Base-by-base conservation (phyloP, 345 rosid genomes). In the Cardamine resedifolia region DNA sequence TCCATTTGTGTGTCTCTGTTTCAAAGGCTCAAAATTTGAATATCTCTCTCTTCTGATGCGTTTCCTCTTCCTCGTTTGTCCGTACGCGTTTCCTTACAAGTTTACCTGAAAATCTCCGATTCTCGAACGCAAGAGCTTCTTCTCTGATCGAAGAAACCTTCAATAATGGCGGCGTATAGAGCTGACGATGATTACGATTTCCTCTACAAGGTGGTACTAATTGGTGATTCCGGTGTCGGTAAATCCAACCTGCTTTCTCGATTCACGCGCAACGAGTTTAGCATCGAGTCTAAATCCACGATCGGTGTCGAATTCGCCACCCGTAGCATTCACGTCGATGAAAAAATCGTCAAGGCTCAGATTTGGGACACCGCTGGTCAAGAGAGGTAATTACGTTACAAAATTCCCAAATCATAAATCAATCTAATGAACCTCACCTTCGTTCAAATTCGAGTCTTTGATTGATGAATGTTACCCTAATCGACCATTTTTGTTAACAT, bases 321-420 rank as follows among this genome's bases (percentile, higher is more conserved):
- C 72, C 81, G 90, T 47, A 90, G 90, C 73, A 80, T 90, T 64
- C 86, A 78, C 23, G 90, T 90, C 76, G 90, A 86, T 11, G 94
- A 86, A 30, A 90, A 90, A 82, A 68, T 86, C 73, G 87, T 90
- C 73, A 90, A 90, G 74, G 91, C 94, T 41, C 94, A 90, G 88
- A 88, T 90, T 85, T 90, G 93, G 96, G 96, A 90, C 73, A 90
- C 93, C 24, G 93, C 93, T 20, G 93, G 96, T 41, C 94, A 88
- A 70, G 94, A 90, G 65, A 88, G 94, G 94, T 85, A 66, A 18
- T 55, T 2, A 11, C n/a, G 2, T 14, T 31, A 12, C 5, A 6
- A 49, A 7, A 4, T 5, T 9, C 69, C 31, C 10, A 3, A 7
- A 12, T 4, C n/a, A n/a, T 10, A 6, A 23, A 38, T 24, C 4